A percentile compares a stretch with the other conserved stretches of the same genome.
Conservation (phyloP, 2,329 filamentous ascomycete species). For the Domatiomyces globalis region DNA sequence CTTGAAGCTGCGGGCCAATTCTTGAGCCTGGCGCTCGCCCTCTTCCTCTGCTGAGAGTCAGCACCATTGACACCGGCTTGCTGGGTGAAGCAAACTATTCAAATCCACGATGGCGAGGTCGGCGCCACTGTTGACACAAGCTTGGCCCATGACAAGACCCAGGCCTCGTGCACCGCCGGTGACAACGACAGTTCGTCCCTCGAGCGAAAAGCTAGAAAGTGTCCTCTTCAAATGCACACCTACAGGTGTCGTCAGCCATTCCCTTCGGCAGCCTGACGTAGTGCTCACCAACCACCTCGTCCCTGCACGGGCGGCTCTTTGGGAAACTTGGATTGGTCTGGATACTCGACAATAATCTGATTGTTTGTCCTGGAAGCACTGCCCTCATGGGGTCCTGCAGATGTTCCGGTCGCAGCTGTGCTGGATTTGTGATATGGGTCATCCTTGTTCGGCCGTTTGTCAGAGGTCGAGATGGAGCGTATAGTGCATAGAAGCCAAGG, state of each 20-base stretch:
- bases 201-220: constrained; percentile 70
- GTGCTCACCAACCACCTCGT: constrained; percentile 39
- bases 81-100: constrained; percentile 48
- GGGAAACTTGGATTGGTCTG: constrained; percentile 54
- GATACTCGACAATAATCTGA: constrained; percentile 63
- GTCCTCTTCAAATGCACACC: constrained; percentile 71
- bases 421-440: constrained; percentile 17
- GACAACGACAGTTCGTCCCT: constrained; percentile 68
- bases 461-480: background rate
- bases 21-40: constrained; percentile 60
- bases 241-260: background rate
- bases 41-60: constrained; percentile 51
- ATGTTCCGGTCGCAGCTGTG: constrained; percentile 21
- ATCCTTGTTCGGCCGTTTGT: constrained; percentile 5
- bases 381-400: constrained; percentile 39
- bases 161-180: constrained; percentile 83
- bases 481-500: background rate
- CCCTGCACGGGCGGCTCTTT: constrained; percentile 57
- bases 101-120: constrained; percentile 86
- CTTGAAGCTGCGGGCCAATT: constrained; percentile 60
- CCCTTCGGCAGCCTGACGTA: background rate
- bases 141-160: constrained; percentile 85
- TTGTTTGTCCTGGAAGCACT: constrained; percentile 68
- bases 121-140: constrained; percentile 73
- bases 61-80: background rate